Conservation (phyloP, 1,139 yeast genomes). For the Yamadazyma triangularis region DNA sequence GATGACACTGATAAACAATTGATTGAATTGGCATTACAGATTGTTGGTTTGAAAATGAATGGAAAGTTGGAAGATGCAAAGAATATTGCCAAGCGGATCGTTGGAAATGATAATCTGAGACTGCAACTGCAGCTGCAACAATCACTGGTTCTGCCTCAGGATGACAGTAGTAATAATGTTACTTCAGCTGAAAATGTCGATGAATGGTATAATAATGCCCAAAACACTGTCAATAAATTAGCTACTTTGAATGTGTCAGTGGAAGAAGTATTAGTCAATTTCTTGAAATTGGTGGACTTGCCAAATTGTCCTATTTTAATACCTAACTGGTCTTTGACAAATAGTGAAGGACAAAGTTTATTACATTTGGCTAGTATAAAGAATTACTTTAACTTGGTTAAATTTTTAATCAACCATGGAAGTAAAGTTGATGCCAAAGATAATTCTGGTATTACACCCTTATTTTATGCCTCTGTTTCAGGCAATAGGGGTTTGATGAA, state of each 20-base stretch:
- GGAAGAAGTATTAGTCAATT: constrained; percentile 58
- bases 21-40: constrained; percentile 88
- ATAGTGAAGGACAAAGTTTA: constrained; percentile 79
- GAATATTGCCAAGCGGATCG: constrained; percentile 82
- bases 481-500: constrained; percentile 65
- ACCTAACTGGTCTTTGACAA: constrained; percentile 79
- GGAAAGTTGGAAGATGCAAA: constrained; percentile 91
- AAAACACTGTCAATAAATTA: constrained; percentile 45
- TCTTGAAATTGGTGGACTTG: constrained; percentile 58
- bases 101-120: constrained; percentile 46
- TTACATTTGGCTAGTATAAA: constrained; percentile 78
- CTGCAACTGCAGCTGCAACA: constrained; percentile 4
- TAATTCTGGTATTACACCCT: constrained; percentile 76
- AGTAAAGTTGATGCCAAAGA: constrained; percentile 76
- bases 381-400: constrained; percentile 60
- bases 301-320: constrained; percentile 59
- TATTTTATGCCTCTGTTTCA: constrained; percentile 76
- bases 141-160: constrained; percentile 4
- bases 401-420: constrained; percentile 69
- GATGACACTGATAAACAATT: constrained; percentile 92
- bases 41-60: constrained; percentile 91
- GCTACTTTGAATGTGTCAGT: constrained; percentile 43
- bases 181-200: constrained; percentile 15
- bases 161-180: constrained; percentile 3
- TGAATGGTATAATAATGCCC: constrained; percentile 50